phyloP scores from a whole-genome alignment of 139 green algal genomes.

The Haematococcus lacustris region DNA sequence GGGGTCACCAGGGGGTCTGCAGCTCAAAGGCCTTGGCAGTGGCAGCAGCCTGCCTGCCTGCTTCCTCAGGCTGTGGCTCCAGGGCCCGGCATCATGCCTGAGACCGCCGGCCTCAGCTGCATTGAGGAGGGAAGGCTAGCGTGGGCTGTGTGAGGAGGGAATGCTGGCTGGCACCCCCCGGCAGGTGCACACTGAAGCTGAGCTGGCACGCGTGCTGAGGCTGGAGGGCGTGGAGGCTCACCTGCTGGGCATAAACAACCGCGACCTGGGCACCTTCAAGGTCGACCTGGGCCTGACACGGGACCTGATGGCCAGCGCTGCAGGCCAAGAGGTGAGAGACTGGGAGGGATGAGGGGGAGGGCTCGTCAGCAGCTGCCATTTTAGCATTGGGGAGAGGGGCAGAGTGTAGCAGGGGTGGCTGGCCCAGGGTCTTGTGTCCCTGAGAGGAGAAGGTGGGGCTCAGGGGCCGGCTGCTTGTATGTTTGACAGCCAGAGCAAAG shows the following conservation, averaged over 20 bases:
- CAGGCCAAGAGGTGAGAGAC: constrained; percentile 61
- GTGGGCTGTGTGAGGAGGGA: background rate
- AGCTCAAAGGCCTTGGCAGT: too few species aligned
- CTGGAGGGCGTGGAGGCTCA: constrained; percentile 68
- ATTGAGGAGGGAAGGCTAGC: background rate
- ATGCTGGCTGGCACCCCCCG: background rate
- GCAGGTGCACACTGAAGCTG: constrained; percentile 15
- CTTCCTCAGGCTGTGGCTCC: background rate
- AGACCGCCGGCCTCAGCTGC: background rate
- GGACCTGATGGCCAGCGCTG: constrained; percentile 71
- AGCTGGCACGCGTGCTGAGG: constrained; percentile 87
- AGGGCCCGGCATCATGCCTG: background rate
- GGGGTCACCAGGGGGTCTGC: too few species aligned
- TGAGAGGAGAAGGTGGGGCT: background rate
- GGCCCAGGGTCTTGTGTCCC: background rate
- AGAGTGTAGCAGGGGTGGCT: background rate
- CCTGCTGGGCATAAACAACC: constrained; percentile 99
- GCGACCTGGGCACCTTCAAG: constrained; percentile 93
- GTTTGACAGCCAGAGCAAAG: background rate
- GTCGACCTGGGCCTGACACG: constrained; percentile 81
- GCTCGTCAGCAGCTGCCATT: background rate
- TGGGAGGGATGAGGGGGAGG: background rate
- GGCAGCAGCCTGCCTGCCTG: background rate
- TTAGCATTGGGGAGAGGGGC: background rate
- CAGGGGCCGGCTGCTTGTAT: background rate